phyloP scores from a whole-genome alignment of 257 asterid species.

The Catharanthus roseus region DNA sequence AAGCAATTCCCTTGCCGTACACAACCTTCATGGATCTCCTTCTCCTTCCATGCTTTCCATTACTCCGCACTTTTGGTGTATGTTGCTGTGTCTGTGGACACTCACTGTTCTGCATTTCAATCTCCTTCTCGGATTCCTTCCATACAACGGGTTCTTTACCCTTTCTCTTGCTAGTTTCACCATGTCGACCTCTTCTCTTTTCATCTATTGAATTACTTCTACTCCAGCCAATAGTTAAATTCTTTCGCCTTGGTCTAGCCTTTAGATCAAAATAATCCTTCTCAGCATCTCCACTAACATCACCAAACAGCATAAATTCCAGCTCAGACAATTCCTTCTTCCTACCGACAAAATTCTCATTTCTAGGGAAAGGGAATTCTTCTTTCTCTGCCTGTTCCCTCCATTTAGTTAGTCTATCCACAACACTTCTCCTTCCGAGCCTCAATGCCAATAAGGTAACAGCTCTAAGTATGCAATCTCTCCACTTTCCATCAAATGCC shows the following conservation, averaged over 20 bases:
- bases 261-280: conserved; percentile 69
- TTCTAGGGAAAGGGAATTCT: conserved; percentile 71
- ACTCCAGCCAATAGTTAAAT: conserved; percentile 70
- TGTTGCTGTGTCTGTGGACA: conserved; percentile 31
- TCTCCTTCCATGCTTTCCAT: conserved; percentile 48
- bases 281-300: conserved; percentile 63
- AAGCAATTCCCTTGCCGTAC: conserved; percentile 80
- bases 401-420: conserved; percentile 70
- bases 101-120: conserved; percentile 60
- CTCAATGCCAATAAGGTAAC: conserved; percentile 85
- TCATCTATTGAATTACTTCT: conserved; percentile 62
- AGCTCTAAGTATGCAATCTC: conserved; percentile 81
- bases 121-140: conserved; percentile 84
- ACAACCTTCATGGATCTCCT: conserved; percentile 48
- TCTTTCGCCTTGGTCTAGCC: conserved; percentile 62
- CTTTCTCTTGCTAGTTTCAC: conserved; percentile 43
- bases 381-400: conserved; percentile 74
- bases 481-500: conserved; percentile 86
- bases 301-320: conserved; percentile 82
- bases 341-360: conserved; percentile 79
- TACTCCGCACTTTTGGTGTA: conserved; percentile 28
- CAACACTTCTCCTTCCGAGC: conserved; percentile 86
- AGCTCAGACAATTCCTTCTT: conserved; percentile 70
- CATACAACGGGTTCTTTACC: conserved; percentile 75
- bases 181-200: conserved; percentile 35